phyloP scores from a whole-genome alignment of 129 eudicot genomes.

The Centaurea solstitialis region DNA sequence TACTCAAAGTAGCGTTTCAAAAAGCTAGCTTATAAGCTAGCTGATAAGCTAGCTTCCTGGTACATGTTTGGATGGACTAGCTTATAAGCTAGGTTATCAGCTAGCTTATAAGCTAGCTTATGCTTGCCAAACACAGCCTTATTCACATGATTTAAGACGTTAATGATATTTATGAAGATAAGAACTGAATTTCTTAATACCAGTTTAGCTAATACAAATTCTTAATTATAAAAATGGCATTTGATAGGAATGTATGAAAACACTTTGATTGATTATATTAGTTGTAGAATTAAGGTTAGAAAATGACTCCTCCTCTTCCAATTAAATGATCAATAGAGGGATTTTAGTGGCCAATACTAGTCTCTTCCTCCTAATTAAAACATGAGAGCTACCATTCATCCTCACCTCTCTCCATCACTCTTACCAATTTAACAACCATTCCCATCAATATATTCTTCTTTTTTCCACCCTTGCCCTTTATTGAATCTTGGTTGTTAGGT shows the following conservation, averaged over 20 bases:
- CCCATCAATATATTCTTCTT: conserved; percentile 19
- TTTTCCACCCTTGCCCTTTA: conserved; percentile 4
- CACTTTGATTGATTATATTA: conserved; percentile 14
- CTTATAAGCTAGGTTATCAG: too few relatives aligned
- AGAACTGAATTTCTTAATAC: background rate
- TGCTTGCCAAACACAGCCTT: too few relatives aligned
- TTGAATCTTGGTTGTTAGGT: conserved; percentile 14
- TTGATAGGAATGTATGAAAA: conserved; percentile 16
- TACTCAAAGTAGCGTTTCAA: too few relatives aligned
- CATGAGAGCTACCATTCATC: conserved; percentile 28
- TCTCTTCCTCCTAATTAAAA: conserved; percentile 13
- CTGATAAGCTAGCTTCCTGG: too few relatives aligned
- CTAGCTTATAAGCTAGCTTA: too few relatives aligned
- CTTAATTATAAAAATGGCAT: background rate
- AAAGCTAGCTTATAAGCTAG: too few relatives aligned
- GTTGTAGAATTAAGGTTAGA: conserved; percentile 31
- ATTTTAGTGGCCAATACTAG: background rate
- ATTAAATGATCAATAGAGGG: background rate
- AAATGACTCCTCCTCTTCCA: conserved; percentile 32
- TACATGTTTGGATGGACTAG: too few relatives aligned
- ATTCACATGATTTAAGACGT: background rate
- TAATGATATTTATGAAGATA: background rate
- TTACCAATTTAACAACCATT: conserved; percentile 26
- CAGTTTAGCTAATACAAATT: background rate
- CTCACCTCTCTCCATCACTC: conserved; percentile 19